phyloP scores from a whole-genome alignment of 768 basidiomycete species.

The Boletus subcaerulescens region DNA sequence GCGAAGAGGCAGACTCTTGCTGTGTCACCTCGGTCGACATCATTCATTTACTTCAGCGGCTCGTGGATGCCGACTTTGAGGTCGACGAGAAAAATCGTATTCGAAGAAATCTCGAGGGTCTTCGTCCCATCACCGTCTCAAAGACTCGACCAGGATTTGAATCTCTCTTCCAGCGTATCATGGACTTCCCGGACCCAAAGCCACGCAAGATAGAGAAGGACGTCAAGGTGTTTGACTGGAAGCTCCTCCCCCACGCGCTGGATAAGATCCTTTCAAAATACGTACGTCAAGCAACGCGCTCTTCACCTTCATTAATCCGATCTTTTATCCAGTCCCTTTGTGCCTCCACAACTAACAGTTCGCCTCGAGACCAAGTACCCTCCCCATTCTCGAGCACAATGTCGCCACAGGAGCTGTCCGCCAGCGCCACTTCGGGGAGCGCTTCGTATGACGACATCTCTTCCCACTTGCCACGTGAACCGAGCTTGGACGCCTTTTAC shows the following conservation, averaged over 20 bases:
- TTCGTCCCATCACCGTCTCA: slow-evolving; percentile 85
- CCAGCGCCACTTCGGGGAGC: slow-evolving; percentile 18
- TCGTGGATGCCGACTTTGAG: slow-evolving; percentile 71
- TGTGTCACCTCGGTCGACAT: slow-evolving; percentile 96
- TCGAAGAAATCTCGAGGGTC: slow-evolving; percentile 89
- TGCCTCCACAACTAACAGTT: slow-evolving; percentile 35
- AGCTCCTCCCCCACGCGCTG: slow-evolving; percentile 62
- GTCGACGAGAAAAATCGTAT: slow-evolving; percentile 98
- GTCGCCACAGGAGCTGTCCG: slow-evolving; percentile 13
- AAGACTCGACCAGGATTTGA: slow-evolving; percentile 80
- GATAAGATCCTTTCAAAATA: slow-evolving; percentile 85
- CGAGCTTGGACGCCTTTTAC: slow-evolving; percentile 18
- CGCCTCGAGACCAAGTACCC: slow-evolving; percentile 16
- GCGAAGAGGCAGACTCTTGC: slow-evolving; percentile 70
- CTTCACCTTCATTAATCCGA: neutral
- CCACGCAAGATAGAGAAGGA: slow-evolving; percentile 98
- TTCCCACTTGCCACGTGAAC: slow-evolving; percentile 9
- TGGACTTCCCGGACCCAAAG: slow-evolving; percentile 93
- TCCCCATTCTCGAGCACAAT: slow-evolving; percentile 32
- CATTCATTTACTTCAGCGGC: slow-evolving; percentile 84
- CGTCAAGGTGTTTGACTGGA: slow-evolving; percentile 84
- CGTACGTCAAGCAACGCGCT: slow-evolving; percentile 41
- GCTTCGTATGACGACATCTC: slow-evolving; percentile 4
- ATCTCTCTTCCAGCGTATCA: slow-evolving; percentile 92
- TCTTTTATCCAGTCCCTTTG: slow-evolving; percentile 43